phyloP scores from a whole-genome alignment of 352 stramenopile species.

The Phytophthora melonis region DNA sequence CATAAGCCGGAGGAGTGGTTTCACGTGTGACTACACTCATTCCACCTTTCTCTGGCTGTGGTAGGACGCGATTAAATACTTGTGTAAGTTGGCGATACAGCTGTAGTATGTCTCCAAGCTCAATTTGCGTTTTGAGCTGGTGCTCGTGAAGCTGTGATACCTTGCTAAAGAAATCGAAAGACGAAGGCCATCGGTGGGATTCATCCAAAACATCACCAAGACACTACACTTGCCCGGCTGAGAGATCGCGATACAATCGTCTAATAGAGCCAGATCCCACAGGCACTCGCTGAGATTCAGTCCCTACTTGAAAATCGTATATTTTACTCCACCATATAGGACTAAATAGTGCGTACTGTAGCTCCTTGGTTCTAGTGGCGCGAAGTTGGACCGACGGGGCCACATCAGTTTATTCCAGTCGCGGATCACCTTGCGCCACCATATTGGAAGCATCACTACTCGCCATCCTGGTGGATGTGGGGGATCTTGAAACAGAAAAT shows the following conservation, averaged over 20 bases:
- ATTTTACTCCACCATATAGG: too few relatives aligned
- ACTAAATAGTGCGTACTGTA: neutral
- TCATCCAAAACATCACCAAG: too few relatives aligned
- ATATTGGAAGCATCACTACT: neutral
- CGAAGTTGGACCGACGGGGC: neutral
- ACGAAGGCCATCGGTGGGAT: neutral
- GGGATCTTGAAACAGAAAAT: constrained; percentile 11
- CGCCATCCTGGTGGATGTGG: neutral
- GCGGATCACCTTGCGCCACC: neutral
- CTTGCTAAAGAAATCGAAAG: neutral
- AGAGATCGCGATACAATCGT: too few relatives aligned
- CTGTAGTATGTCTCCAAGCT: neutral
- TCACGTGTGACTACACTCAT: neutral
- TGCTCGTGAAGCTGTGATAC: neutral
- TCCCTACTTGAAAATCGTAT: too few relatives aligned
- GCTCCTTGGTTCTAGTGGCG: neutral
- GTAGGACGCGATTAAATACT: neutral
- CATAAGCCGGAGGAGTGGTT: neutral
- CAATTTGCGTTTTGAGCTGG: neutral
- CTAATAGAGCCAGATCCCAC: too few relatives aligned
- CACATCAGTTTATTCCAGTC: constrained; percentile 5
- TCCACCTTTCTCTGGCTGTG: neutral
- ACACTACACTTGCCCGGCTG: too few relatives aligned
- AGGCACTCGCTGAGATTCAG: too few relatives aligned
- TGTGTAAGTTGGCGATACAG: neutral